These are phyloP conservation scores for Aspergillus incahuasiensis DNA, from an alignment of 495 filamentous ascomycete genomes.

Conservation along the genomic window DNA sequence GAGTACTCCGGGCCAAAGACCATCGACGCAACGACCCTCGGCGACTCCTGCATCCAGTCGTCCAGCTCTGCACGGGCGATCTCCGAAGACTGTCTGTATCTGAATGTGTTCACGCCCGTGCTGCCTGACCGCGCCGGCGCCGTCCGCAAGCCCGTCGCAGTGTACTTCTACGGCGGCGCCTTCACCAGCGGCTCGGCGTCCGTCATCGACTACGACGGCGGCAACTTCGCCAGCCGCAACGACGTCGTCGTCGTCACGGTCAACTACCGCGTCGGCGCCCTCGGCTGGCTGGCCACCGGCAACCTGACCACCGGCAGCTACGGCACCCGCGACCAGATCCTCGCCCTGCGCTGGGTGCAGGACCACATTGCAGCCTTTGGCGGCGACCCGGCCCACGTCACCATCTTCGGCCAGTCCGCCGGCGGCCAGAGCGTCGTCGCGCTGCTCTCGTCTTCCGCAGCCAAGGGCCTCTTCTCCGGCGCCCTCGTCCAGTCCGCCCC, in stretches of 20 bases:
- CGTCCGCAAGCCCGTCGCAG: constrained; percentile 28
- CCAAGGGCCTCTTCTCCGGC: constrained; percentile 29
- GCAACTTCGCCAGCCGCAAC: constrained; percentile 40
- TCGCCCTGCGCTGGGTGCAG: constrained; percentile 48
- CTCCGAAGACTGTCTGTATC: constrained; percentile 43
- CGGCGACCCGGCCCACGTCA: constrained; percentile 45
- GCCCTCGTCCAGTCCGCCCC: constrained; percentile 29
- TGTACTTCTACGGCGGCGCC: constrained; percentile 46
- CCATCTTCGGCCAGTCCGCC: constrained; percentile 50
- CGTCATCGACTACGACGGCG: constrained; percentile 38
- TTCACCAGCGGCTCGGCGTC: constrained; percentile 38
- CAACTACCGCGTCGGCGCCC: constrained; percentile 41
- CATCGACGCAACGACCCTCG: constrained; percentile 40
- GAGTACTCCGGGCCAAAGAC: constrained; percentile 33
- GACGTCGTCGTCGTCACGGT: constrained; percentile 48
- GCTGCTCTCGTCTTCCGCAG: constrained; percentile 36
- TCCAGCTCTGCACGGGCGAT: constrained; percentile 9
- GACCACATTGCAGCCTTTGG: constrained; percentile 47
- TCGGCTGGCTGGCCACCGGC: constrained; percentile 36
- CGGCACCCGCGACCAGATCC: constrained; percentile 36
- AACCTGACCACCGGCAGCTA: constrained; percentile 34
- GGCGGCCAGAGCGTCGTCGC: constrained; percentile 53
- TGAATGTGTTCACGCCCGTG: constrained; percentile 33
- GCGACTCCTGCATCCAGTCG: constrained; percentile 40
- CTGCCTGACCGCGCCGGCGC: constrained; percentile 7